Conservation (phyloP, 106 monocot species). For the Amphibolis antarctica region DNA sequence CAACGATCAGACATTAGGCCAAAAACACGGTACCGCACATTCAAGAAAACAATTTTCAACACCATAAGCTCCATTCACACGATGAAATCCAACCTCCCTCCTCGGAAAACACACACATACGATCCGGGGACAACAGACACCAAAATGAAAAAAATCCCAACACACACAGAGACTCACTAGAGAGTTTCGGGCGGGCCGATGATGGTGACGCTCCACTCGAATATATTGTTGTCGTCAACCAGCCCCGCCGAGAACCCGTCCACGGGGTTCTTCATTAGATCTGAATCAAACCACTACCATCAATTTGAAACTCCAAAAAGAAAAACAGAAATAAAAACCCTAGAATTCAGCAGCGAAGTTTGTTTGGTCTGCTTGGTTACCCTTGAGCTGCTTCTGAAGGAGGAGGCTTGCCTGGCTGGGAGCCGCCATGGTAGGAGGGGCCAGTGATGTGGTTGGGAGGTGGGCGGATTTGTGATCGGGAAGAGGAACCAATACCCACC, state of each 20-base stretch:
- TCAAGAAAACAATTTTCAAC: too few species aligned
- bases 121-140: neutral
- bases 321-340: neutral
- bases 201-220: constrained; percentile 35
- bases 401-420: constrained; percentile 43
- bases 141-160: too few species aligned
- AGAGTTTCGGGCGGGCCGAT: constrained; percentile 27
- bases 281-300: neutral
- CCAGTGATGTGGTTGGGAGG: neutral
- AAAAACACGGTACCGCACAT: too few species aligned
- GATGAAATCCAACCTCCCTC: neutral
- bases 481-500: too few species aligned
- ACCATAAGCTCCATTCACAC: too few species aligned
- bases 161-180: constrained; percentile 9
- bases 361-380: neutral
- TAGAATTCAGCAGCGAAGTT: neutral
- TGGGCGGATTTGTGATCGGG: neutral
- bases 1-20: too few species aligned
- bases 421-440: neutral
- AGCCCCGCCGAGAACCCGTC: constrained; percentile 32
- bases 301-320: neutral
- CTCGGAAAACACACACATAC: neutral
- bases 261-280: constrained; percentile 23
- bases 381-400: constrained; percentile 46
- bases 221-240: constrained; percentile 22